Evolutionary conservation across 2,329 filamentous ascomycete species (phyloP).

Genomic region (Microsporum ferrugineum): DNA sequence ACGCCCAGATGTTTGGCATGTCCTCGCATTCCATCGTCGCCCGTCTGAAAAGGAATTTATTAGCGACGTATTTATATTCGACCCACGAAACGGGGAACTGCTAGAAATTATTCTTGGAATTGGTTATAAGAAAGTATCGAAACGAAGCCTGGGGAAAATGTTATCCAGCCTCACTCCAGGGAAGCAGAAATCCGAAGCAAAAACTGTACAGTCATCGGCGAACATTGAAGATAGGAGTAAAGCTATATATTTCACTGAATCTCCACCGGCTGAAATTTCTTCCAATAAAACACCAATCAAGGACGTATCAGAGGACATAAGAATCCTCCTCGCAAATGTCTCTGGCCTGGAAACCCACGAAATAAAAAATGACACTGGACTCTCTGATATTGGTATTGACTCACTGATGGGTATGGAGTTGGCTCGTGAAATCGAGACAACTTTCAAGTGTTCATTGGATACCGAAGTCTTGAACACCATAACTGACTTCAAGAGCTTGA

Average conservation of each 20-base stretch:
- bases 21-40: conserved; percentile 3
- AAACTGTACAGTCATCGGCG: background rate
- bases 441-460: conserved; percentile 7
- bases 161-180: conserved; percentile 3
- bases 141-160: conserved; percentile 1
- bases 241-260: background rate
- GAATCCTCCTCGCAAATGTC: background rate
- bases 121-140: conserved; percentile 6
- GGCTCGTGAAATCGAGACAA: conserved; percentile 8
- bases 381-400: conserved; percentile 41
- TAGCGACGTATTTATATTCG: conserved; percentile 8
- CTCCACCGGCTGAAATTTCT: background rate
- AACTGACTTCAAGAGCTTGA: conserved; percentile 4
- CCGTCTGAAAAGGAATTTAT: conserved; percentile 3
- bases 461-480: conserved; percentile 5
- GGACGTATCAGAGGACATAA: conserved; percentile 1
- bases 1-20: conserved; percentile 3
- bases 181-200: background rate
- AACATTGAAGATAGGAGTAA: background rate
- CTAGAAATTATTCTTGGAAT: conserved; percentile 7
- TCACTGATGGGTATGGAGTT: conserved; percentile 40
- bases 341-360: conserved; percentile 17
- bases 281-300: background rate
- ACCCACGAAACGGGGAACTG: conserved; percentile 1
- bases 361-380: conserved; percentile 26